These are phyloP conservation scores for Thelonectria olida DNA, from an alignment of 2,329 filamentous ascomycete genomes.

Conservation along the genomic window DNA sequence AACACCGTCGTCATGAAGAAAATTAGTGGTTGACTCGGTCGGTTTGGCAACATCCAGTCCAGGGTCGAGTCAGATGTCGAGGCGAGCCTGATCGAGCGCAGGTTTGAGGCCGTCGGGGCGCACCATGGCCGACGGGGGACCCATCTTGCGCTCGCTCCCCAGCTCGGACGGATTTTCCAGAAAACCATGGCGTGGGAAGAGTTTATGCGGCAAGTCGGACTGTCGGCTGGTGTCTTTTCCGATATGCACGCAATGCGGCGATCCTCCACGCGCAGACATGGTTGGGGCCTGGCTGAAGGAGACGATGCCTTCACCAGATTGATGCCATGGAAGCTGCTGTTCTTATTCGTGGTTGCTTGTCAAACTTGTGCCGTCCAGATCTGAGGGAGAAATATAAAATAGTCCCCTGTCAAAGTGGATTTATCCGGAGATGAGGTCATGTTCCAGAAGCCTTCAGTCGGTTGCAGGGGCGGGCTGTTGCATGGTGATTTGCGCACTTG, in stretches of 20 bases:
- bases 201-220: conserved; percentile 21
- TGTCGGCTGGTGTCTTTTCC: conserved; percentile 22
- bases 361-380: not conserved
- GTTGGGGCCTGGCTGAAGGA: conserved; percentile 1
- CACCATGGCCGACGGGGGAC: conserved; percentile 18
- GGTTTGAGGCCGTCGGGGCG: conserved; percentile 33
- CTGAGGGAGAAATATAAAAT: not conserved
- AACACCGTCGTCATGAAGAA: conserved; percentile 4
- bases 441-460: conserved; percentile 39
- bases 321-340: too few relatives aligned
- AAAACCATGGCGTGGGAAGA: conserved; percentile 15
- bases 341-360: too few relatives aligned
- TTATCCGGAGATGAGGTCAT: conserved; percentile 35
- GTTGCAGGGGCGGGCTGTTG: conserved; percentile 15
- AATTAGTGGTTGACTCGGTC: conserved; percentile 31
- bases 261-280: not conserved
- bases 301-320: not conserved
- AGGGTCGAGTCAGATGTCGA: conserved; percentile 21
- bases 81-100: conserved; percentile 41
- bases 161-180: conserved; percentile 7
- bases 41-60: conserved; percentile 30
- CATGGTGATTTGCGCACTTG: conserved; percentile 17
- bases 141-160: conserved; percentile 5
- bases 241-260: conserved; percentile 34
- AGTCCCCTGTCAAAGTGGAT: conserved; percentile 13